These are phyloP conservation scores for Xanthoconium purpureum DNA, from an alignment of 768 basidiomycete genomes.

Conservation along the genomic window DNA sequence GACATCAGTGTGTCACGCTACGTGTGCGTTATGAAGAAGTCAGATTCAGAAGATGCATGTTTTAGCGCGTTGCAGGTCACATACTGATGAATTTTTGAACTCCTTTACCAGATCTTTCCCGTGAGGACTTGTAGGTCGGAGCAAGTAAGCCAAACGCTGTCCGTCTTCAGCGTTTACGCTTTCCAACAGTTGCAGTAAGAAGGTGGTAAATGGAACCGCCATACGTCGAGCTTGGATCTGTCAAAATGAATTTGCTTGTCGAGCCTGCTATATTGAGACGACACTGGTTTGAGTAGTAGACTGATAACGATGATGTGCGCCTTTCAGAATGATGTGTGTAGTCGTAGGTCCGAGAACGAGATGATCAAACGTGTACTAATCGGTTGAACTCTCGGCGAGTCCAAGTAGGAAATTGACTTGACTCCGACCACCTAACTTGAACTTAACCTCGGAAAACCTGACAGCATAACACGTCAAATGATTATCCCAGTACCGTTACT, in stretches of 20 bases:
- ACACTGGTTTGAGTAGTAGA: background rate
- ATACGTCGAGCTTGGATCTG: slow-evolving; percentile 16
- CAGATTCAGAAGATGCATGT: background rate
- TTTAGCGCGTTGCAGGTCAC: slow-evolving; percentile 10
- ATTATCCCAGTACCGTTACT: no score
- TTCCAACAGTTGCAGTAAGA: slow-evolving; percentile 57
- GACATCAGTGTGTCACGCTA: slow-evolving; percentile 20
- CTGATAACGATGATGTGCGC: background rate
- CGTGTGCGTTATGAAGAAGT: slow-evolving; percentile 36
- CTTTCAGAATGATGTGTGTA: no score
- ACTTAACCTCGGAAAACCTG: no score
- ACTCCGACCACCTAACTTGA: background rate
- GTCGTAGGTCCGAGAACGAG: background rate
- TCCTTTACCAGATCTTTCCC: slow-evolving; percentile 74
- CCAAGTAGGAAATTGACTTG: background rate
- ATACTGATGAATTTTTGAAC: slow-evolving; percentile 55
- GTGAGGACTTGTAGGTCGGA: slow-evolving; percentile 74
- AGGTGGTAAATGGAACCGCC: slow-evolving; percentile 54
- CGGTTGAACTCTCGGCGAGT: no score
- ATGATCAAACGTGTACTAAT: background rate
- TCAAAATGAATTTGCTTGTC: background rate
- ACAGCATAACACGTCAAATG: no score
- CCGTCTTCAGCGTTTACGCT: slow-evolving; percentile 63
- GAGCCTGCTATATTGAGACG: background rate
- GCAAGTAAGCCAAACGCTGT: slow-evolving; percentile 65